These are phyloP conservation scores for Paramecium sonneborni DNA, from an alignment of 73 alveolate species.

Conservation along the genomic window DNA sequence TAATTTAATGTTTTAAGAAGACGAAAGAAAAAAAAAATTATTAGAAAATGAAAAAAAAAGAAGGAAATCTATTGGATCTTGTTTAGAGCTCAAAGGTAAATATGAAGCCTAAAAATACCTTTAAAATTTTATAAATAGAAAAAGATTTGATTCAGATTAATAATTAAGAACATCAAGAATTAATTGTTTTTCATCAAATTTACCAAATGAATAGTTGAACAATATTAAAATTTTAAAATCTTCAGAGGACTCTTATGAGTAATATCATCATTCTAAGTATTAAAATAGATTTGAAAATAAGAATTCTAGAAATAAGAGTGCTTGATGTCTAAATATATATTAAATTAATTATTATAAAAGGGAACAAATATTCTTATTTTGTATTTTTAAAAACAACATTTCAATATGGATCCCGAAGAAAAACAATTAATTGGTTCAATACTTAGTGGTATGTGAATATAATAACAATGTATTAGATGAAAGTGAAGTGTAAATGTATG, in stretches of 20 bases:
- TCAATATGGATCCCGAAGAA: conserved; percentile 37
- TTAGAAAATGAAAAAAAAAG: not conserved
- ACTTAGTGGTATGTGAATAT: conserved; percentile 27
- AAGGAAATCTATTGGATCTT: not conserved
- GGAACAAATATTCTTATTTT: conserved; percentile 34
- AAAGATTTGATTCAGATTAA: too few species aligned
- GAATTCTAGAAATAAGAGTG: conserved; percentile 9
- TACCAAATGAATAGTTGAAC: not conserved
- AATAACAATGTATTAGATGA: not conserved
- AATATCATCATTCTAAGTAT: not conserved
- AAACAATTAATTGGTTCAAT: conserved; percentile 36
- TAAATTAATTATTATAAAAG: not conserved
- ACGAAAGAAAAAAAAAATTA: not conserved
- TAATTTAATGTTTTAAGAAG: not conserved
- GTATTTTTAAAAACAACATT: not conserved
- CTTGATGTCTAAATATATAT: not conserved
- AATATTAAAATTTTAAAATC: not conserved
- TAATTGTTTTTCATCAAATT: too few species aligned
- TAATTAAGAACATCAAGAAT: too few species aligned
- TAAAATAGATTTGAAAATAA: not conserved
- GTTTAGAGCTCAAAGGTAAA: too few species aligned
- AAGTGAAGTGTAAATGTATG: not conserved
- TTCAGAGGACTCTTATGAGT: not conserved
- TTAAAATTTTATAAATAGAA: too few species aligned
- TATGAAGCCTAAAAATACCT: too few species aligned